Evolutionary conservation across 306 rosid genomes (phyloP), one percentile per base, ranked within the genome.

Genomic region (Gynostemma pentaphyllum): DNA sequence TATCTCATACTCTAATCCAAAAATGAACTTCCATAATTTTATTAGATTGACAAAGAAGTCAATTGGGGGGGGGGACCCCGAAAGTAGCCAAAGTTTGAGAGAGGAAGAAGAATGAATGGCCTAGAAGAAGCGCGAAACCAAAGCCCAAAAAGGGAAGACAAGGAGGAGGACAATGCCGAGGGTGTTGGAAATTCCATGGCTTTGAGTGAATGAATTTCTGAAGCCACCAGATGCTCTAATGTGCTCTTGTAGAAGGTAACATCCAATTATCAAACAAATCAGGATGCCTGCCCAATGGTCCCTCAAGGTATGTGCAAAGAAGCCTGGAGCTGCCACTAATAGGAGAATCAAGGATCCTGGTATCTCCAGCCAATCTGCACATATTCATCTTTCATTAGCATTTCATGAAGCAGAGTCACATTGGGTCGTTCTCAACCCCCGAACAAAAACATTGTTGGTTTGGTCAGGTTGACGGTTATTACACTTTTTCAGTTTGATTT

Each of bases 221-320:
- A 91, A 87, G 32, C 97, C 96, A 37, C 97, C 96, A 3, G 95
- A 73, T 8, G 97, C 90, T 21, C 96, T 68, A 46, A 91, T 82
- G 77, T 91, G 97, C 71, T 91, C 89, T 85, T 91, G 97, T 12
- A 87, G 67, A 11, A 91, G 81, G 75, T 87, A 91, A 44, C 95
- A 85, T 34, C 91, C 96, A 52, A 91, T 82, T 39, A 78, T 10
- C 54, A 91, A 83, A 52, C 87, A 85, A 54, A 91, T 80, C 14
- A 69, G 32, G 7, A 82, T 22, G 21, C 89, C 91, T 39, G 84
- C 54, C 89, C 82, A 82, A 37, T 70, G 79, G 46, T 69, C 72
- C 79, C 86, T 91, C 63, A 83, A 46, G 15, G 79, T 83, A 12
- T 67, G 18, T 5, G 95, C 82, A 45, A 87, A 83, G 26, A 85